These are phyloP conservation scores for Erythrophleum ivorense DNA, from an alignment of 331 rosid genomes.

Conservation along the genomic window DNA sequence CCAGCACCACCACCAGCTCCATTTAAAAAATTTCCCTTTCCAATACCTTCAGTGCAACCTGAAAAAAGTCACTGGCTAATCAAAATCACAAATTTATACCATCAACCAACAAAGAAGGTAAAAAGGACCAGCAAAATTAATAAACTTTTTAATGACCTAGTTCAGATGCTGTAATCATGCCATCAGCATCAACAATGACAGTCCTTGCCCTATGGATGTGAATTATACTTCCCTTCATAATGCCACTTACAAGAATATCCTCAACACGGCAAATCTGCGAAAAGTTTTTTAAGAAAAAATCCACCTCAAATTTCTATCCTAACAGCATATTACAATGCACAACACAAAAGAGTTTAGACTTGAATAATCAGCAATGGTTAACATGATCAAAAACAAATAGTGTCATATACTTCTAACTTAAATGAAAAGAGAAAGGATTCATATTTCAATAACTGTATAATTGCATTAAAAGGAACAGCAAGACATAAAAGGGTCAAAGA, in stretches of 20 bases:
- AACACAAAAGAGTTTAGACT: constrained; percentile 6
- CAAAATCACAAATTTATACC: constrained; percentile 41
- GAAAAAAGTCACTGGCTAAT: constrained; percentile 47
- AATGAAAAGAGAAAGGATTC: neutral
- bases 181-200: constrained; percentile 72
- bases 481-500: constrained; percentile 17
- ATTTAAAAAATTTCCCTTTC: constrained; percentile 91
- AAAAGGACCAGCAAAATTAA: neutral
- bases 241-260: constrained; percentile 90
- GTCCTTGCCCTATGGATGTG: constrained; percentile 99
- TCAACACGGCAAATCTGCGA: constrained; percentile 96
- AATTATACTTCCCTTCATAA: constrained; percentile 88
- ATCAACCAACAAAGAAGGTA: constrained; percentile 9
- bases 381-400: constrained; percentile 32
- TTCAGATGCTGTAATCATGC: constrained; percentile 79
- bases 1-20: constrained; percentile 99
- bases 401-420: neutral
- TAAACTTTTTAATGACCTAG: constrained; percentile 62
- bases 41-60: constrained; percentile 96
- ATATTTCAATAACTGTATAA: constrained; percentile 9
- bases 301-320: constrained; percentile 32
- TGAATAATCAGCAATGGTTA: constrained; percentile 14
- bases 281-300: constrained; percentile 31
- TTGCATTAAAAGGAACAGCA: constrained; percentile 23
- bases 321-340: constrained; percentile 27